These are phyloP conservation scores for Fusarium sp. DNA, from an alignment of 2,329 filamentous ascomycete genomes.

Conservation along the genomic window DNA sequence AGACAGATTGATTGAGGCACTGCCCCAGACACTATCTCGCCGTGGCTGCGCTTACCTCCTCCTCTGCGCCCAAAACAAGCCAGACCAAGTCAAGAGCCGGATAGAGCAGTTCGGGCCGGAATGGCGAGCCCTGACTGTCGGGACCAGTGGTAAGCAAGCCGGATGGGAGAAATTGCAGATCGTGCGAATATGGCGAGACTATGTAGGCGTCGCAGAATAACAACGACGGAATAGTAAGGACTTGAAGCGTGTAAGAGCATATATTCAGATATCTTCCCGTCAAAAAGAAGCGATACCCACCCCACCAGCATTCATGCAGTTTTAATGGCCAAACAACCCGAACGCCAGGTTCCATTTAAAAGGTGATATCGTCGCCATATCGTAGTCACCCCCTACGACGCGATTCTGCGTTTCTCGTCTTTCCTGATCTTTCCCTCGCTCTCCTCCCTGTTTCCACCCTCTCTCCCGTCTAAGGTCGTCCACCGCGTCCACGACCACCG, in stretches of 20 bases:
- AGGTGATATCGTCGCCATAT: slow-evolving; percentile 46
- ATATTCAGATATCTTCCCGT: slow-evolving; percentile 52
- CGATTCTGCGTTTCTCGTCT: slow-evolving; percentile 20
- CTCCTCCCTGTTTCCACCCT: background rate
- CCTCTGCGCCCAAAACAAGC: slow-evolving; percentile 91
- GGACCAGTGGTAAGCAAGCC: slow-evolving; percentile 85
- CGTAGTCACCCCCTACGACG: slow-evolving; percentile 34
- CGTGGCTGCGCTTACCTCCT: slow-evolving; percentile 89
- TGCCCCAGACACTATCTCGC: slow-evolving; percentile 73
- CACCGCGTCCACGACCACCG: slow-evolving; percentile 59
- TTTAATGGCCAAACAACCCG: slow-evolving; percentile 53
- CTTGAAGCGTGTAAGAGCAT: slow-evolving; percentile 47
- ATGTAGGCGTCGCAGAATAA: slow-evolving; percentile 10
- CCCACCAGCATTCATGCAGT: slow-evolving; percentile 47
- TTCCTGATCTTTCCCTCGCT: background rate
- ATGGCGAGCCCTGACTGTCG: slow-evolving; percentile 85
- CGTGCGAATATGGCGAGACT: slow-evolving; percentile 81
- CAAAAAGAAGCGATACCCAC: slow-evolving; percentile 48
- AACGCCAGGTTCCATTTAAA: slow-evolving; percentile 54
- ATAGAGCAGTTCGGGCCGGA: slow-evolving; percentile 64
- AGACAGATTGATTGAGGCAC: slow-evolving; percentile 76
- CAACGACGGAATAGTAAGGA: slow-evolving; percentile 5
- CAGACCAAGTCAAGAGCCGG: slow-evolving; percentile 76
- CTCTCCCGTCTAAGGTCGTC: slow-evolving; percentile 41
- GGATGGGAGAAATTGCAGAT: slow-evolving; percentile 97